Evolutionary conservation across 2,329 filamentous ascomycete genomes (phyloP).

Genomic region (Mollisiaceae sp.): DNA sequence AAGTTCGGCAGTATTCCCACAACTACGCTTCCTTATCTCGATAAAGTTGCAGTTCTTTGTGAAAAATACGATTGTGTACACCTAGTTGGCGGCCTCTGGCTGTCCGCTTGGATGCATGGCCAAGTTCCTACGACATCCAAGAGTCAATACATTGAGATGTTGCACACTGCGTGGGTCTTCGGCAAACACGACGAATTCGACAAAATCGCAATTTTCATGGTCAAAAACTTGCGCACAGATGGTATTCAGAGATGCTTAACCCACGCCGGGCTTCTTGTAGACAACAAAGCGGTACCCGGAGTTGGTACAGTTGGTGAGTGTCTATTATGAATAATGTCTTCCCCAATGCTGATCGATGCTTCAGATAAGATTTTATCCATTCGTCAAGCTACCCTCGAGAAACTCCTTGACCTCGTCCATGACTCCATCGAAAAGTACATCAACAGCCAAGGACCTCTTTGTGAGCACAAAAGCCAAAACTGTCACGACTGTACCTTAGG

Average conservation of each 20-base stretch:
- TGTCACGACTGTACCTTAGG: not conserved
- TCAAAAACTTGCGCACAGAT: no score
- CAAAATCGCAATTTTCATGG: no score
- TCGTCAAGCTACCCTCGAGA: not conserved
- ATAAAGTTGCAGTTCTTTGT: constrained; percentile 18
- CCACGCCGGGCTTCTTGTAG: no score
- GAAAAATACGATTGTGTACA: constrained; percentile 25
- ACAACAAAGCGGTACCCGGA: no score
- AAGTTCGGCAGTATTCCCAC: constrained; percentile 13
- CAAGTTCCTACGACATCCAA: no score
- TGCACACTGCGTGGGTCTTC: not conserved
- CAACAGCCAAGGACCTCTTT: not conserved
- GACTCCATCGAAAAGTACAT: not conserved
- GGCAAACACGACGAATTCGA: not conserved
- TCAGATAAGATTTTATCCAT: not conserved
- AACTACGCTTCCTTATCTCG: constrained; percentile 1
- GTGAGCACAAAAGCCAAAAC: not conserved
- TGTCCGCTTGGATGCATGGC: not conserved
- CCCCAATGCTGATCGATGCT: not conserved
- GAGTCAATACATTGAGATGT: no score
- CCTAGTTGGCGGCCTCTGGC: constrained; percentile 16
- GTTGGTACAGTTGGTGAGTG: no score
- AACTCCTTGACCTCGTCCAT: not conserved
- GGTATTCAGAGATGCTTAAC: no score
- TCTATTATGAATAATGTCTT: no score